These are phyloP conservation scores for Colletotrichum coccodes DNA, from an alignment of 2,329 filamentous ascomycete genomes.

Conservation along the genomic window DNA sequence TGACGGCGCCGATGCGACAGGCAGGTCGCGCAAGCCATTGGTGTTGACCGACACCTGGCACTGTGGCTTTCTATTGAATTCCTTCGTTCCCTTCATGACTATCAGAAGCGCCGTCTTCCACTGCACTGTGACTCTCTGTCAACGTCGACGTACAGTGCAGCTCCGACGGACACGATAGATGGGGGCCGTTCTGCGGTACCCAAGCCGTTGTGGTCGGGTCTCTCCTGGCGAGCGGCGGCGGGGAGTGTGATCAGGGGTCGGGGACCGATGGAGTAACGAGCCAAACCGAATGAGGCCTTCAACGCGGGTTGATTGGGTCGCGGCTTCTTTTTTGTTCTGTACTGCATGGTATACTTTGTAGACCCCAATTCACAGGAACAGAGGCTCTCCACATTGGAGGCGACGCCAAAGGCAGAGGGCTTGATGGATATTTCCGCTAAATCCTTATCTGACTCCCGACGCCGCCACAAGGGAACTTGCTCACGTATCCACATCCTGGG, in stretches of 20 bases:
- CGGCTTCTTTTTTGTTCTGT: not conserved
- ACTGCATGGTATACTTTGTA: not conserved
- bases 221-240: not conserved
- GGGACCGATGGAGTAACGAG: not conserved
- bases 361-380: not conserved
- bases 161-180: not conserved
- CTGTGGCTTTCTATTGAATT: not conserved
- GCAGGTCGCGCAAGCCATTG: not conserved
- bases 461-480: not conserved
- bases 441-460: slow-evolving; percentile 18
- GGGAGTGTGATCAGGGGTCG: not conserved
- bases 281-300: not conserved
- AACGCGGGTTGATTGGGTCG: slow-evolving; percentile 17
- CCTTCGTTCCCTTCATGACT: not conserved
- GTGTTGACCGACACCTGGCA: not conserved
- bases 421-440: slow-evolving; percentile 18
- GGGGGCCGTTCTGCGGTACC: not conserved
- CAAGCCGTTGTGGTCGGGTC: not conserved
- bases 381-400: not conserved
- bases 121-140: not conserved
- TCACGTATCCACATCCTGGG: not conserved
- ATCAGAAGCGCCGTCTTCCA: not conserved
- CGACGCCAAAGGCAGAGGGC: not conserved
- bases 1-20: slow-evolving; percentile 20
- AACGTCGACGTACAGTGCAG: not conserved